phyloP scores from a whole-genome alignment of 306 rosid species.

The Corylus avellana region DNA sequence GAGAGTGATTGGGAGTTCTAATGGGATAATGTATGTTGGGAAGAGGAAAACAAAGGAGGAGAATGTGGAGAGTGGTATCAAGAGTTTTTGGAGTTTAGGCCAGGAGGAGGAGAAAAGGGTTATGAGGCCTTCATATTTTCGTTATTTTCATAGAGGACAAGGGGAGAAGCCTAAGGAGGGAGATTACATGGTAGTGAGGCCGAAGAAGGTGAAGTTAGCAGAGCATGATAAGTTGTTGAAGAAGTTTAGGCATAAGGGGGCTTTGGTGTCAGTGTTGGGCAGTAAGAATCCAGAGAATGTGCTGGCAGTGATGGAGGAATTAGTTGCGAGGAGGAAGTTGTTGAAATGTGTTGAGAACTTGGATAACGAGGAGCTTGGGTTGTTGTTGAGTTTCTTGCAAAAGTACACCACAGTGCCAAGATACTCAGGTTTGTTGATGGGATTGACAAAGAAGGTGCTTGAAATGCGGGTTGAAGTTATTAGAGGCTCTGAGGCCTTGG shows the following conservation, averaged over 20 bases:
- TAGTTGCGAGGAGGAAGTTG: slow-evolving; percentile 77
- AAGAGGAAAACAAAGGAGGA: slow-evolving; percentile 59
- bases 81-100: slow-evolving; percentile 39
- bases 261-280: slow-evolving; percentile 64
- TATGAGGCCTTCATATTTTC: slow-evolving; percentile 49
- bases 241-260: slow-evolving; percentile 84
- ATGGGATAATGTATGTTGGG: slow-evolving; percentile 74
- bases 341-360: slow-evolving; percentile 59
- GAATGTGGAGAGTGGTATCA: slow-evolving; percentile 27
- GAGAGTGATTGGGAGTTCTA: slow-evolving; percentile 78
- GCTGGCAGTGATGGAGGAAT: slow-evolving; percentile 86
- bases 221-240: slow-evolving; percentile 78
- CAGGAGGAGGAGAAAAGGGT: slow-evolving; percentile 42
- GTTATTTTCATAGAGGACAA: slow-evolving; percentile 90
- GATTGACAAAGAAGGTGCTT: slow-evolving; percentile 70
- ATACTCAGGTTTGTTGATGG: slow-evolving; percentile 62
- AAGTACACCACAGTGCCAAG: slow-evolving; percentile 62
- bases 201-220: slow-evolving; percentile 54
- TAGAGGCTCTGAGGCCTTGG: slow-evolving; percentile 47
- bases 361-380: slow-evolving; percentile 60
- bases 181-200: slow-evolving; percentile 64
- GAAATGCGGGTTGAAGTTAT: slow-evolving; percentile 71
- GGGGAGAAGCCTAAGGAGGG: slow-evolving; percentile 69
- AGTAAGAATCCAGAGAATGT: slow-evolving; percentile 67
- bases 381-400: slow-evolving; percentile 60